Evolutionary conservation across 1,284 basidiomycete species (phyloP), one percentile per base, ranked within the genome.

Genomic region (Ceratobasidium sp.): DNA sequence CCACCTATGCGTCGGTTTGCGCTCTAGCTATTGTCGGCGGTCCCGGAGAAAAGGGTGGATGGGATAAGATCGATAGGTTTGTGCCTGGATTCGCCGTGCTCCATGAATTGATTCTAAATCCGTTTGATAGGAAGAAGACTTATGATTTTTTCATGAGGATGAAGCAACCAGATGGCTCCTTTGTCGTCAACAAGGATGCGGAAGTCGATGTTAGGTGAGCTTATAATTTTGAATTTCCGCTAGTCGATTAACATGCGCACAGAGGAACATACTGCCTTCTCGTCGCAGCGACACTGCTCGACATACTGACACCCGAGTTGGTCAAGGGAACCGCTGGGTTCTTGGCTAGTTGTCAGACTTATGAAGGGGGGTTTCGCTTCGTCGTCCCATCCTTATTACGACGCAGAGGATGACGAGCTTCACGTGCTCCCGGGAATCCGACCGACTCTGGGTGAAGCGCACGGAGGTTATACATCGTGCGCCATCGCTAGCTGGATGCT

Each of bases 401-500:
- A 78, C 17, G 71, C 77, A 10, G 62, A 72, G 3, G 73, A 74
- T 64, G 58, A 20, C 17, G 35, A 56, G 25, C 58, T 34, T 5
- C 58, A 49, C 4, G 43, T 62, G 12, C 13, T 62, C n/a, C 49
- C 58, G 5, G 58, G 31, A 13, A 31, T 62, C 1, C 84, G 86
- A 13, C 90, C 85, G 22, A 81, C 89, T 5, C 84, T 95, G 45
- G 92, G 96, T 56, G 97, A 99, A 79, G 96, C 97, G 0, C 97
- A 99, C 74, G 97, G 97, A 6, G 97, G 97, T 0, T 99, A 99
- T 79, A 93, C 96, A 0, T 97, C 92, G 77, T 99, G 97, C 76
- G 88, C 93, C 0, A 82, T 96, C 22, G 92, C 93, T 0, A 87
- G 90, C 20, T 92, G 94, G 87, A 85, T 93, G 38, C 82, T 97